phyloP scores from a whole-genome alignment of 2,329 filamentous ascomycete genomes.

The Fusarium stilboides region DNA sequence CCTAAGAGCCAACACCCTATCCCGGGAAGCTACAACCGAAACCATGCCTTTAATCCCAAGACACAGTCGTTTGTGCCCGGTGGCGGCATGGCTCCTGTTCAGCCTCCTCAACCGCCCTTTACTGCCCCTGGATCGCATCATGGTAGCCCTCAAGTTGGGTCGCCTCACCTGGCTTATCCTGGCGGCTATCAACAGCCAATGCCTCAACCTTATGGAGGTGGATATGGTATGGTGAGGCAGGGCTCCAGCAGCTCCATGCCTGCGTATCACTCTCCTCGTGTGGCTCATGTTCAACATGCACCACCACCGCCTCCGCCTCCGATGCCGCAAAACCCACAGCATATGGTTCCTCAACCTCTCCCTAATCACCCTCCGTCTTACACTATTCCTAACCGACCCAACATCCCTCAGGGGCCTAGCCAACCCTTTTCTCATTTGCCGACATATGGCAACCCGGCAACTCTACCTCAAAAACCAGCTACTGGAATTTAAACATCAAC shows the following conservation, averaged over 20 bases:
- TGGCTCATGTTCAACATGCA: conserved; percentile 57
- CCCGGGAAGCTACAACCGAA: conserved; percentile 84
- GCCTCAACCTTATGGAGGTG: conserved; percentile 63
- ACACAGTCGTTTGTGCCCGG: conserved; percentile 90
- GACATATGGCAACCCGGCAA: conserved; percentile 72
- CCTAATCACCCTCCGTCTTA: conserved; percentile 60
- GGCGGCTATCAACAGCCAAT: conserved; percentile 63
- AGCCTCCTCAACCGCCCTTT: conserved; percentile 64
- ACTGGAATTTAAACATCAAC: conserved; percentile 60
- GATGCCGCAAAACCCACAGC: conserved; percentile 56
- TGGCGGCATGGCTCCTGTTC: conserved; percentile 65
- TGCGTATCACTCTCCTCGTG: conserved; percentile 62
- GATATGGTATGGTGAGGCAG: conserved; percentile 71
- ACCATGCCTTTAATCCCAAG: conserved; percentile 91
- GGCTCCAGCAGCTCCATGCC: conserved; percentile 69
- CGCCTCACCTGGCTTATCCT: conserved; percentile 66
- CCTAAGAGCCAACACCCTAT: conserved; percentile 85
- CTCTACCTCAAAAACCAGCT: conserved; percentile 72
- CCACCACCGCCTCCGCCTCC: conserved; percentile 60
- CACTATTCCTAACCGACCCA: conserved; percentile 64
- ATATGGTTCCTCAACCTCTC: conserved; percentile 59
- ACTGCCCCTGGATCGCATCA: conserved; percentile 65
- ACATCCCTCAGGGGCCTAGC: conserved; percentile 59
- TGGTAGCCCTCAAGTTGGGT: conserved; percentile 68
- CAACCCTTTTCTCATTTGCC: conserved; percentile 68